Evolutionary conservation across 768 basidiomycete species (phyloP).

Genomic region (Serpula lacrymans): DNA sequence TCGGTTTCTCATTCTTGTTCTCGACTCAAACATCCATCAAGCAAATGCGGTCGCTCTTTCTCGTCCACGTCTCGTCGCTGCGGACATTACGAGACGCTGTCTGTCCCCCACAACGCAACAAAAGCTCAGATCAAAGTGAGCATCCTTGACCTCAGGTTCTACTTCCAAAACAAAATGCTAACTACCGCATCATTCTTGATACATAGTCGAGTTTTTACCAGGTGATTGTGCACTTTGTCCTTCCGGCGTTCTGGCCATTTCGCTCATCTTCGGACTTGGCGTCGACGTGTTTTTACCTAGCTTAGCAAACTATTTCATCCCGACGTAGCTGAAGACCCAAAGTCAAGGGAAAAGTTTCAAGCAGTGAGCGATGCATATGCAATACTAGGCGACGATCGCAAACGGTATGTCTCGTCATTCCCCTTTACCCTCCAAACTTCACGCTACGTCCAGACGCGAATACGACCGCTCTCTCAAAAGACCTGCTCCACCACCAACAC

Average conservation of each 20-base stretch:
- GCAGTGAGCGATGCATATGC: constrained; percentile 46
- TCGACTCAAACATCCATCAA: too few species aligned
- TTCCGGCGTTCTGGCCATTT: background rate
- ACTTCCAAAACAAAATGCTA: background rate
- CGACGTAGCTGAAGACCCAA: constrained; percentile 37
- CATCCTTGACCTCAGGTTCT: background rate
- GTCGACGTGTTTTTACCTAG: constrained; percentile 19
- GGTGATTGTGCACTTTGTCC: too few species aligned
- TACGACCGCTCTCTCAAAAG: constrained; percentile 23
- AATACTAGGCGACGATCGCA: constrained; percentile 42
- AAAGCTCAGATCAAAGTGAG: constrained; percentile 32
- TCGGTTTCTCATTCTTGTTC: too few species aligned
- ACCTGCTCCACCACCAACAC: constrained; percentile 1
- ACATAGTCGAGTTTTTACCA: constrained; percentile 29
- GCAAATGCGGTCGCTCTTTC: too few species aligned
- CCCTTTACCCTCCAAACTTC: background rate
- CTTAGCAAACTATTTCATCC: constrained; percentile 49
- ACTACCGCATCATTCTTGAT: background rate
- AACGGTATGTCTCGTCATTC: constrained; percentile 28
- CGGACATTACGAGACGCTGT: constrained; percentile 23
- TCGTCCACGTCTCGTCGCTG: constrained; percentile 15
- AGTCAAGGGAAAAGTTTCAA: constrained; percentile 39
- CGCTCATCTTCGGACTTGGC: background rate
- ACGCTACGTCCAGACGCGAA: constrained; percentile 20
- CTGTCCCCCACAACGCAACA: constrained; percentile 24